Base-by-base conservation (phyloP, 2,329 filamentous ascomycete species). In the Phaeosphaeria sp. region DNA sequence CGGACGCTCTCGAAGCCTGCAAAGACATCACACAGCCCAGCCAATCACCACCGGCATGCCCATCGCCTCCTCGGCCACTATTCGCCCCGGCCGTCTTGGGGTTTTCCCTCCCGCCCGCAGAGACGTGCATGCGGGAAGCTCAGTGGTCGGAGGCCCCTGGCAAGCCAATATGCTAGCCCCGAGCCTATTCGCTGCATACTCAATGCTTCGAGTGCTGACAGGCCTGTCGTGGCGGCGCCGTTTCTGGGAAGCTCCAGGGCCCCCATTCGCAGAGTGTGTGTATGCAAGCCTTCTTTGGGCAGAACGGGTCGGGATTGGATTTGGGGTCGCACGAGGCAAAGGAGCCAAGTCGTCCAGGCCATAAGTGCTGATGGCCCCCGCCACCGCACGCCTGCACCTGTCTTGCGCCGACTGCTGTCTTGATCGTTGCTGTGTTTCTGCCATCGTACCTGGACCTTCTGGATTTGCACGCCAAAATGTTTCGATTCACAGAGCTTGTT, bases 401-500 rank as follows among this genome's bases (percentile, higher is more conserved):
- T 36, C 30, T 36, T n/a, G 30, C 30, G 30, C 30, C 30, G 30
- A 36, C 30, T 36, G 30, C 30, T 13, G 15, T 36, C 30, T 7
- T 36, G 15, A 36, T 36, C 30, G 30, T 36, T 36, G 30, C 30
- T 36, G 30, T 36, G 30, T 36, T 56, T 61, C 63, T 59, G 60
- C 49, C 64, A 55, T 59, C 53, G 48, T 51, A 56, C 36, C 51
- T 55, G 55, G 49, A 46, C 49, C 50, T 56, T 42, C 44, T 53
- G 51, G 18, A 57, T 53, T 40, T n/a, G 36, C 18, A 49, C 55
- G 59, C 58, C 68, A 57, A 51, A 45, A 76, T 77, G 74, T 71
- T 76, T 61, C 69, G 68, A 60, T 70, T 76, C 58, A 70, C 71
- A 53, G 61, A 71, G 51, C 66, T 75, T 51, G 61, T 74, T 42